Evolutionary conservation across 2,329 filamentous ascomycete genomes (phyloP), one percentile per base, ranked within the genome.

Genomic region (Ceratocystis lukuohia): DNA sequence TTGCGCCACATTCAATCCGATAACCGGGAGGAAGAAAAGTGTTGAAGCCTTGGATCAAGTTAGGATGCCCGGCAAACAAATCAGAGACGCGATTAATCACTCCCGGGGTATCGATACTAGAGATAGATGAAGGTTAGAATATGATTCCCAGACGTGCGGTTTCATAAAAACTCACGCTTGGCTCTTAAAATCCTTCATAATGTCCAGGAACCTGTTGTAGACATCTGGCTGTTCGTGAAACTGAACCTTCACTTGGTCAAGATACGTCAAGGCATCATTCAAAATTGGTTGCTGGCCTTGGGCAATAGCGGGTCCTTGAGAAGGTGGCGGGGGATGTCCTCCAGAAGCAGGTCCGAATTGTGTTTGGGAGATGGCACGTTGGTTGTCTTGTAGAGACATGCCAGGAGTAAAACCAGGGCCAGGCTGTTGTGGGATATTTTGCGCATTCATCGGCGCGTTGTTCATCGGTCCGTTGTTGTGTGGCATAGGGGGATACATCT

Each of bases 161-260:
- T 57, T 50, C 20, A 50, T 8, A 25, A 17, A 61, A 66, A 82
- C 88, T 77, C 80, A 92, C 84, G 92, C 91, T 77, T 96, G 93
- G 72, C 91, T 96, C 77, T 99, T 99, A 75, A 99, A 99, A 72
- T 99, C 94, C 74, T 99, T 99, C 94, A 99, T 99, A 62, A 99
- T 99, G 71, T 99, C 94, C 59, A 99, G 78, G 72, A 99, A 97
- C 46, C 89, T 83, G 73, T 97, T 97, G 73, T 99, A 99, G 0
- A 99, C 94, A 75, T 97, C 93, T 3, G 94, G 92, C 71, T 96
- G 91, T 69, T 97, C 93, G 68, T 91, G 89, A 71, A 99, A 99
- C 73, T 96, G 92, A 33, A 97, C 92, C 76, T 99, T 99, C 70
- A 99, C 94, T 76, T 97, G 94, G 73, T 99, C 94, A 28, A 99